A percentile compares a stretch with the other conserved stretches of the same genome.
Evolutionary conservation across 768 basidiomycete genomes (phyloP).

Genomic region (Boletus reticuloceps): DNA sequence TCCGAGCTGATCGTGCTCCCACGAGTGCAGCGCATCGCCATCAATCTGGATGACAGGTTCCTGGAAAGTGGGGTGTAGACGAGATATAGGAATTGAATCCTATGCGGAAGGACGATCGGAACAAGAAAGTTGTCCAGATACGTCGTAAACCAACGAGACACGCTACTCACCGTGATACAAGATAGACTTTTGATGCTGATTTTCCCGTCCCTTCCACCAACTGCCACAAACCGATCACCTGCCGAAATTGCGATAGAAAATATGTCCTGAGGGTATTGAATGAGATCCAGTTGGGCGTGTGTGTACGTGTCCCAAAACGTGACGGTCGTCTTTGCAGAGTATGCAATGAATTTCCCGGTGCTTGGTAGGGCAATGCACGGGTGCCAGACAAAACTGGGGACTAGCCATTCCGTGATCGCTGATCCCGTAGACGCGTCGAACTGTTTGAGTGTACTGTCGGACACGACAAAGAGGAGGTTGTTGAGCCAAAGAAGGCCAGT

Average conservation of each 20-base stretch:
- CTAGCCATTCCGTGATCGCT: not conserved
- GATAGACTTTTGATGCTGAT: not conserved
- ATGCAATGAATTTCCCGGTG: not conserved
- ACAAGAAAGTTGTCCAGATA: no score
- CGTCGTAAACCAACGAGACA: not conserved
- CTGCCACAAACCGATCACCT: not conserved
- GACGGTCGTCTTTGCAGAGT: not conserved
- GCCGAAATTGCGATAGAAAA: not conserved
- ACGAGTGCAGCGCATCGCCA: not conserved
- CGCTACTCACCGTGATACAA: not conserved
- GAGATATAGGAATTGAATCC: not conserved
- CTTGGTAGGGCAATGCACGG: not conserved
- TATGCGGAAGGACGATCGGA: not conserved
- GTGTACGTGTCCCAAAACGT: not conserved
- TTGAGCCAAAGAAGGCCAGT: conserved; percentile 2
- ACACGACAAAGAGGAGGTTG: not conserved
- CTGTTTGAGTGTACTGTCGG: not conserved
- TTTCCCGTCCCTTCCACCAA: not conserved
- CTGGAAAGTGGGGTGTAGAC: not conserved
- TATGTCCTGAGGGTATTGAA: not conserved
- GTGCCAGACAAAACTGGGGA: not conserved
- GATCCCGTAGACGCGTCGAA: not conserved
- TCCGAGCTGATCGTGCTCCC: not conserved
- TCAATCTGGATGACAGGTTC: not conserved
- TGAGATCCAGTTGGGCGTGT: not conserved